phyloP scores from a whole-genome alignment of 345 rosid species.

The Sonneratia caseolaris region DNA sequence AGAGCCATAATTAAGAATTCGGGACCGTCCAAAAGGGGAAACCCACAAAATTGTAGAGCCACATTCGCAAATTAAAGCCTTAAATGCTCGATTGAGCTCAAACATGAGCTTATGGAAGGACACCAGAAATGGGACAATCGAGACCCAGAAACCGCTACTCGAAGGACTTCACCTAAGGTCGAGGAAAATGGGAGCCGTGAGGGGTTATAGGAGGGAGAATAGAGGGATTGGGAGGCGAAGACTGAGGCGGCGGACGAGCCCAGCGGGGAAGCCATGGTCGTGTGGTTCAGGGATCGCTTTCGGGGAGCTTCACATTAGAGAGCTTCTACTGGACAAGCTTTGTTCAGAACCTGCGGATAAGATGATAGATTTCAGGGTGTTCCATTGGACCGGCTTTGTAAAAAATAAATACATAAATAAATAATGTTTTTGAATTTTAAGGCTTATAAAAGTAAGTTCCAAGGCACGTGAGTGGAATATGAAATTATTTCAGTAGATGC shows the following conservation, averaged over 20 bases:
- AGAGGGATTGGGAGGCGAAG: constrained; percentile 43
- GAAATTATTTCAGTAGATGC: too few species aligned
- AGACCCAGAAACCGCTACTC: background rate
- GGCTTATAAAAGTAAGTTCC: too few species aligned
- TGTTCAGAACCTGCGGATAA: constrained; percentile 45
- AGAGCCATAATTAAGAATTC: too few species aligned
- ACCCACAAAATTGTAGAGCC: background rate
- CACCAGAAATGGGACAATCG: constrained; percentile 8
- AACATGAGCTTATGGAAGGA: background rate
- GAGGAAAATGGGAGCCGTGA: constrained; percentile 25
- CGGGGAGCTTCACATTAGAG: background rate
- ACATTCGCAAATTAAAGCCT: background rate
- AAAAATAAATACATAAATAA: too few species aligned
- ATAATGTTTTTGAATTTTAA: too few species aligned
- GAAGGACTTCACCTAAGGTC: background rate
- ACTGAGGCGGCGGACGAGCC: constrained; percentile 51
- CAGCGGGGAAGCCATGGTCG: constrained; percentile 57
- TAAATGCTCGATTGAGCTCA: background rate
- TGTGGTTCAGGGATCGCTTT: constrained; percentile 5
- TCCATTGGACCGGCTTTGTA: too few species aligned
- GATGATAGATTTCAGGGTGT: constrained; percentile 30
- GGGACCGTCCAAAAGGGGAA: too few species aligned
- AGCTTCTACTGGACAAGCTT: constrained; percentile 13
- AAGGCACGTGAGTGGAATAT: too few species aligned
- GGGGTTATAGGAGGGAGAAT: constrained; percentile 35